A percentile compares a stretch with the other conserved stretches of the same genome.
phyloP scores from a whole-genome alignment of 2,329 filamentous ascomycete species.

The Xylariaceae sp. region DNA sequence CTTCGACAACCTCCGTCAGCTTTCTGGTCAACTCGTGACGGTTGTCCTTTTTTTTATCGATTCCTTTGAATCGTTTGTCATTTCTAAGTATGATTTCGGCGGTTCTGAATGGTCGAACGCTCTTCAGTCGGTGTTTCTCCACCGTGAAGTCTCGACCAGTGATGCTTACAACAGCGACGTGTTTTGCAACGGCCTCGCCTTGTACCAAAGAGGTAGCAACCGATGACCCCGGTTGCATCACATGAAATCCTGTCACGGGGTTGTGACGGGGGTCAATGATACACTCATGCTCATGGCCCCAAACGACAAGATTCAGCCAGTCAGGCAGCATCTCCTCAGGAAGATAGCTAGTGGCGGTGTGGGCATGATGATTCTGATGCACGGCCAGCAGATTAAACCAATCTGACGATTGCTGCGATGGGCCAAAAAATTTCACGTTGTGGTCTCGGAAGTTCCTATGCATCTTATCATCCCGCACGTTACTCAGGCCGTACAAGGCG shows the following conservation, averaged over 20 bases:
- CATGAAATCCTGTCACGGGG: constrained; percentile 83
- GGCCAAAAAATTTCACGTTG: constrained; percentile 90
- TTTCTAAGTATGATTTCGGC: constrained; percentile 73
- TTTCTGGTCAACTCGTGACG: constrained; percentile 73
- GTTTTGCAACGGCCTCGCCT: constrained; percentile 86
- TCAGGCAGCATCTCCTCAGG: constrained; percentile 90
- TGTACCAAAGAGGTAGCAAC: constrained; percentile 89
- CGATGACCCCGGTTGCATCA: constrained; percentile 96
- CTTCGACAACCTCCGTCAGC: constrained; percentile 73
- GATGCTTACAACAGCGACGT: constrained; percentile 80
- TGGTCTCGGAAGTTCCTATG: constrained; percentile 91
- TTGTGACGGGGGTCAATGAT: constrained; percentile 81
- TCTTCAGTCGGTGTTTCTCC: constrained; percentile 78
- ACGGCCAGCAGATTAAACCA: constrained; percentile 97
- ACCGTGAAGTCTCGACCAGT: constrained; percentile 77
- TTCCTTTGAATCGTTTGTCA: constrained; percentile 69
- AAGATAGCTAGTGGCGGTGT: constrained; percentile 88
- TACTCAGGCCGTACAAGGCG: constrained; percentile 89
- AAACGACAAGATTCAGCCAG: constrained; percentile 87
- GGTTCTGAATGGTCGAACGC: constrained; percentile 87
- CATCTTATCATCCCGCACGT: constrained; percentile 91
- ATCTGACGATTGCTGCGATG: constrained; percentile 72
- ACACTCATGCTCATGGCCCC: constrained; percentile 98
- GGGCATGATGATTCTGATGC: constrained; percentile 92
- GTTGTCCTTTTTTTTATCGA: constrained; percentile 81